These are phyloP conservation scores for Arthrinium phaeospermum DNA, from an alignment of 2,329 filamentous ascomycete genomes.

Conservation along the genomic window DNA sequence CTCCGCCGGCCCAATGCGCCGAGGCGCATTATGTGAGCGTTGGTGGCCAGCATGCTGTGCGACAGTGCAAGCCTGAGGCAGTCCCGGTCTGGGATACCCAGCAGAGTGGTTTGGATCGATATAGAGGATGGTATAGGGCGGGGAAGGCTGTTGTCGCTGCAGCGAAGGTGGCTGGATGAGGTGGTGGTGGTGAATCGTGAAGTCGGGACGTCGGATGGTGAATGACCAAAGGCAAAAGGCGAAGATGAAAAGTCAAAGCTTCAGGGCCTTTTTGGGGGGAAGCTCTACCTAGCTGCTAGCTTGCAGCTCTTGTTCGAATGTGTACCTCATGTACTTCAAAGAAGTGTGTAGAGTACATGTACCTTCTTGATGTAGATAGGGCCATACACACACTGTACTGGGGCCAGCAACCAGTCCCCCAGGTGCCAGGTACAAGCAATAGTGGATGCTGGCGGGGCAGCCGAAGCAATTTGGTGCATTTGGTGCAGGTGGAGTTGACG, in stretches of 20 bases:
- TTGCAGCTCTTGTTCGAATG: background rate
- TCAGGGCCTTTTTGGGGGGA: slow-evolving; percentile 6
- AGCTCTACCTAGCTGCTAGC: background rate
- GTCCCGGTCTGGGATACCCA: background rate
- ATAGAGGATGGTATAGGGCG: background rate
- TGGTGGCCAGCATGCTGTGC: slow-evolving; percentile 33
- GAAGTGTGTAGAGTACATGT: background rate
- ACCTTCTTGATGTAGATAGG: too few relatives aligned
- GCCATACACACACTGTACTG: background rate
- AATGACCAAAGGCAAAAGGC: background rate
- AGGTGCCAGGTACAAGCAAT: background rate
- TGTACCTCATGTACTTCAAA: too few relatives aligned
- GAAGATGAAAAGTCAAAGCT: slow-evolving; percentile 14
- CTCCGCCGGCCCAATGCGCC: slow-evolving; percentile 35
- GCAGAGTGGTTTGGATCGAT: background rate
- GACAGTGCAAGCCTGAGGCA: background rate
- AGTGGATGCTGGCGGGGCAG: background rate
- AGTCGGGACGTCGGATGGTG: background rate
- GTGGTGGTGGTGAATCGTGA: background rate
- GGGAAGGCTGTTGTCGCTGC: background rate
- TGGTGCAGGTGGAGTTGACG: background rate
- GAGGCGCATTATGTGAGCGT: slow-evolving; percentile 33
- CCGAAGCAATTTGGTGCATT: background rate
- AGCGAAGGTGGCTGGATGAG: background rate
- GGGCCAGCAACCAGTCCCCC: background rate